These are phyloP conservation scores for Ilex paraguariensis DNA, from an alignment of 305 asterid genomes.

Conservation along the genomic window DNA sequence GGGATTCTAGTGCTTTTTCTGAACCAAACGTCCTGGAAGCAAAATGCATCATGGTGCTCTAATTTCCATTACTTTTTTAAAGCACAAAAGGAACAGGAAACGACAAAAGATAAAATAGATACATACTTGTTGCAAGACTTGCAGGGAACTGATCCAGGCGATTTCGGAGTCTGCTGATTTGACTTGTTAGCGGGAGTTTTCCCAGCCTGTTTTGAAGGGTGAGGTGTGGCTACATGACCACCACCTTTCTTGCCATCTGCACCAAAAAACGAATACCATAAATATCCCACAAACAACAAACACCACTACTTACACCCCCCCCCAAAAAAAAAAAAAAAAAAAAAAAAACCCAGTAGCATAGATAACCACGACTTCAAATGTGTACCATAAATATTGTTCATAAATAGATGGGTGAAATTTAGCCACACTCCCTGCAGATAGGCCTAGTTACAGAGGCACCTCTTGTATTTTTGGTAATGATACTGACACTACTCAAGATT, in stretches of 20 bases:
- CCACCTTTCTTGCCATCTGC: slow-evolving; percentile 5
- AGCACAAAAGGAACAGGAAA: too few species aligned
- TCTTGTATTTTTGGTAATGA: too few species aligned
- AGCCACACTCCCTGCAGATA: neutral
- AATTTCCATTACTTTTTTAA: too few species aligned
- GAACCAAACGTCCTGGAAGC: slow-evolving; percentile 1
- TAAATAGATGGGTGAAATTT: neutral
- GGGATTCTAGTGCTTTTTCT: neutral
- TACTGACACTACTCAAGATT: too few species aligned
- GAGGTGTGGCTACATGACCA: slow-evolving; percentile 1
- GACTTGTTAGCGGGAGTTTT: slow-evolving; percentile 4
- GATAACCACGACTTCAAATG: neutral
- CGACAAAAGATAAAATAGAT: neutral
- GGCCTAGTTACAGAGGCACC: too few species aligned
- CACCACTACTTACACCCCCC: neutral
- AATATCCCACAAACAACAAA: neutral
- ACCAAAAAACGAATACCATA: neutral
- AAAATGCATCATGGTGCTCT: neutral
- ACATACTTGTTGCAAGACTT: slow-evolving; percentile 3
- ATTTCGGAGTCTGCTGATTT: neutral
- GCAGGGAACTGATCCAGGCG: neutral
- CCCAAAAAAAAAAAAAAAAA: too few species aligned
- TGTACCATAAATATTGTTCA: neutral
- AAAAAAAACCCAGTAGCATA: neutral
- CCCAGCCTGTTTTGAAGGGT: slow-evolving; percentile 1